These are phyloP conservation scores for Anthoceros angustus DNA, from an alignment of 225 moss, liverwort and hornwort species.

Conservation along the genomic window DNA sequence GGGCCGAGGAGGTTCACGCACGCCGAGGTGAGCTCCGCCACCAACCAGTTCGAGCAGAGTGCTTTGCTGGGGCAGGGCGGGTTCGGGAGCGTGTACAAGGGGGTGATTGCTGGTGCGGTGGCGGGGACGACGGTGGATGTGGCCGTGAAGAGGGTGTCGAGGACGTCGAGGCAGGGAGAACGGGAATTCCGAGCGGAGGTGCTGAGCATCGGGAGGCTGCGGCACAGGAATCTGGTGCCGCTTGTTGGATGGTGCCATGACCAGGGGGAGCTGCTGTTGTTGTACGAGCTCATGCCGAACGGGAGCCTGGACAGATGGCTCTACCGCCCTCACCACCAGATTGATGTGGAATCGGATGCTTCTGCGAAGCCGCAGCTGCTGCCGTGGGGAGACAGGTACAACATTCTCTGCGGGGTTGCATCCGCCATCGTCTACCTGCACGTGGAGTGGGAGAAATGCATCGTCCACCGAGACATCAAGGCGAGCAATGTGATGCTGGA, in stretches of 20 bases:
- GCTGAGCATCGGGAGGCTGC: conserved; percentile 8
- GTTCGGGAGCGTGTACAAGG: conserved; percentile 20
- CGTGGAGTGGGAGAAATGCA: conserved; percentile 22
- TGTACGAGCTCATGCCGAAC: conserved; percentile 40
- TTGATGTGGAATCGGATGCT: not conserved
- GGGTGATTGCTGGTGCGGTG: conserved; percentile 11
- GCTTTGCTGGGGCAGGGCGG: conserved; percentile 15
- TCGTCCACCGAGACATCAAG: conserved; percentile 29
- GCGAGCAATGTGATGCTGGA: conserved; percentile 28
- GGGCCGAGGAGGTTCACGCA: conserved; percentile 18
- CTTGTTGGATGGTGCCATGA: conserved; percentile 32
- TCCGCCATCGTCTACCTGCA: conserved; percentile 9
- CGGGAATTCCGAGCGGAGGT: conserved; percentile 10
- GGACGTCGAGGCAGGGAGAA: conserved; percentile 9
- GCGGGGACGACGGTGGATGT: conserved; percentile 7
- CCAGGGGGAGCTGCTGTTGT: conserved; percentile 11
- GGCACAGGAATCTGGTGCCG: conserved; percentile 23
- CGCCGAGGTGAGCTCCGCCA: conserved; percentile 21
- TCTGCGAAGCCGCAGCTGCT: not conserved
- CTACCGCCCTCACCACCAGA: conserved; percentile 1
- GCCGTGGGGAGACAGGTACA: conserved; percentile 14
- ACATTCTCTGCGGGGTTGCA: conserved; percentile 21
- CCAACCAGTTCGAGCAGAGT: conserved; percentile 15
- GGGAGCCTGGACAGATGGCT: conserved; percentile 11
- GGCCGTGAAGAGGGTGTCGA: conserved; percentile 23